Percentiles rank a stretch among this genome's conserved stretches.
phyloP scores from a whole-genome alignment of 2,329 filamentous ascomycete species.

The Ustilaginoidea virens region DNA sequence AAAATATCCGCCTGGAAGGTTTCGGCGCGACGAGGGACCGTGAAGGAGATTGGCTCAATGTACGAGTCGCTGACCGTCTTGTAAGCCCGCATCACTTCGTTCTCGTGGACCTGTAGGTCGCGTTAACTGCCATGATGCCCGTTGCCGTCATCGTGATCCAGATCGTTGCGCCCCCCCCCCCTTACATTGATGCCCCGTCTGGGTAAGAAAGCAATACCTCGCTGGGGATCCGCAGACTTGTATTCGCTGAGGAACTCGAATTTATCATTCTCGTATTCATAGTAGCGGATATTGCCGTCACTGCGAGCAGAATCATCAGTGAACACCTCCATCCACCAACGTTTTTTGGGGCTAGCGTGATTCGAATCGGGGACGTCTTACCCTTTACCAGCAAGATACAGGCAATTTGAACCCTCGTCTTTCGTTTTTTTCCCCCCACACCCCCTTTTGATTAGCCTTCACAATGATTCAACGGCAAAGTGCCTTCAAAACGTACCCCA shows the following conservation, averaged over 20 bases:
- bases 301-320: slow-evolving; percentile 27
- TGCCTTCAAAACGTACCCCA: slow-evolving; percentile 48
- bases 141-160: no score
- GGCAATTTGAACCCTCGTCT: slow-evolving; percentile 83
- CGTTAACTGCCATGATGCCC: no score
- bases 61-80: slow-evolving; percentile 93
- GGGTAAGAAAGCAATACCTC: slow-evolving; percentile 85
- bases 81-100: slow-evolving; percentile 88
- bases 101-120: slow-evolving; percentile 91
- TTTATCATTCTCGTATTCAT: slow-evolving; percentile 96
- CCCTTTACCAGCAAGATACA: slow-evolving; percentile 97
- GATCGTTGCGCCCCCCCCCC: slow-evolving; percentile 6
- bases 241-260: slow-evolving; percentile 96
- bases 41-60: slow-evolving; percentile 95
- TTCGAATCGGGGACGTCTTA: slow-evolving; percentile 29
- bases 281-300: slow-evolving; percentile 98
- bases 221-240: slow-evolving; percentile 90
- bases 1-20: slow-evolving; percentile 97
- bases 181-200: slow-evolving; percentile 83
- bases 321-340: no score
- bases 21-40: slow-evolving; percentile 83
- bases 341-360: no score
- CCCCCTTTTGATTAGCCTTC: no score
- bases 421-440: slow-evolving; percentile 9
- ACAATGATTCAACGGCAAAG: not conserved